A percentile compares a stretch with the other conserved stretches of the same genome.
These are phyloP conservation scores for Starmerella roubikii DNA, from an alignment of 805 yeast species.

Conservation along the genomic window DNA sequence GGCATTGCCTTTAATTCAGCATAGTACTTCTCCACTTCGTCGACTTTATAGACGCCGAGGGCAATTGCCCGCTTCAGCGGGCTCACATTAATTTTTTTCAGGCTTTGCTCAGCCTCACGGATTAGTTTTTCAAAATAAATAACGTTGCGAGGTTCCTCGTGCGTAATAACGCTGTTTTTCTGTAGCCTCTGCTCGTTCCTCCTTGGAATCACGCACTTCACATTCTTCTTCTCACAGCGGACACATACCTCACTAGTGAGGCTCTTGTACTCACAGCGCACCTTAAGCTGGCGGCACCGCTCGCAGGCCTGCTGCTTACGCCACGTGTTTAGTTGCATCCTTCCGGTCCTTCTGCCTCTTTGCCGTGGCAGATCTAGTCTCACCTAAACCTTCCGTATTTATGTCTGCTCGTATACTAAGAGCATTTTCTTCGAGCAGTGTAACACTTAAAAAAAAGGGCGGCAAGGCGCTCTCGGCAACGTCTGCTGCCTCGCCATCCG, in stretches of 20 bases:
- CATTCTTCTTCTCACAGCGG: constrained; percentile 16
- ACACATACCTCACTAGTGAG: constrained; percentile 19
- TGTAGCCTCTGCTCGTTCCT: constrained; percentile 2
- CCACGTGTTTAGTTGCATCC: too few relatives aligned
- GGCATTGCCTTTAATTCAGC: constrained; percentile 2
- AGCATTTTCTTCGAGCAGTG: constrained; percentile 1
- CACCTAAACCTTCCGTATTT: too few relatives aligned
- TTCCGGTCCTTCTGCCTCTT: too few relatives aligned
- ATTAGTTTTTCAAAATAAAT: constrained; percentile 16
- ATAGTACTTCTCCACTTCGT: constrained; percentile 11
- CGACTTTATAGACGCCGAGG: constrained; percentile 9
- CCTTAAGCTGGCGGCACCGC: constrained; percentile 22
- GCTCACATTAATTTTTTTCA: constrained; percentile 8
- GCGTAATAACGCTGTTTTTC: neutral
- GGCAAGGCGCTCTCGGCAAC: neutral
- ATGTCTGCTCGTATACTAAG: too few relatives aligned
- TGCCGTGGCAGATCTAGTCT: too few relatives aligned
- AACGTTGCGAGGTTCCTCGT: constrained; percentile 4
- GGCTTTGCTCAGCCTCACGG: constrained; percentile 16
- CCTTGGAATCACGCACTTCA: constrained; percentile 14
- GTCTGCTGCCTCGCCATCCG: constrained; percentile 1
- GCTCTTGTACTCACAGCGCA: constrained; percentile 23
- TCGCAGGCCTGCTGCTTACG: constrained; percentile 22
- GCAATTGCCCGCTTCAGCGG: constrained; percentile 14
- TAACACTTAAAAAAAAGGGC: constrained; percentile 8